Evolutionary conservation across 768 basidiomycete genomes (phyloP).

Genomic region (Amanita brunnescens): DNA sequence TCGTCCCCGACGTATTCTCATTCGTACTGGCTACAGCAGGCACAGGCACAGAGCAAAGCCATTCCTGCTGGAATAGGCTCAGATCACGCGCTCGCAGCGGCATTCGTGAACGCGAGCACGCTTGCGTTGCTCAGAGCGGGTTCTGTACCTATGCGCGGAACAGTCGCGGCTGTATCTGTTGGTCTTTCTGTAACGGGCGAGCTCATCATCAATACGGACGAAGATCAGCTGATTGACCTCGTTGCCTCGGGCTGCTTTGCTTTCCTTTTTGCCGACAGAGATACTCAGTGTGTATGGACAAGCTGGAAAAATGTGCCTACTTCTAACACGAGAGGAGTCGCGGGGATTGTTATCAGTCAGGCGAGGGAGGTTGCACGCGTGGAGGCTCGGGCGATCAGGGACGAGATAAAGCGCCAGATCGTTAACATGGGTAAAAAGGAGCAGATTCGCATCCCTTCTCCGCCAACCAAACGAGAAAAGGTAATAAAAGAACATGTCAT

Average conservation of each 20-base stretch:
- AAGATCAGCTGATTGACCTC: constrained; percentile 28
- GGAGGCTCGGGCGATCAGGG: constrained; percentile 41
- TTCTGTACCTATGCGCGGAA: constrained; percentile 66
- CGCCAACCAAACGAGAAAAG: background rate
- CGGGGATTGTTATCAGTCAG: constrained; percentile 30
- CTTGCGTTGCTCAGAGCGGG: constrained; percentile 62
- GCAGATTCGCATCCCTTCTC: constrained; percentile 7
- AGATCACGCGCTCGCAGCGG: constrained; percentile 34
- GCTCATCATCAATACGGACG: constrained; percentile 46
- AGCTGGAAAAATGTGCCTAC: constrained; percentile 29
- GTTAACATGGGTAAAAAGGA: constrained; percentile 15
- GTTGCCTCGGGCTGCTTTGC: constrained; percentile 58
- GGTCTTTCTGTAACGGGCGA: constrained; percentile 25
- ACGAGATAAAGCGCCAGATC: constrained; percentile 32
- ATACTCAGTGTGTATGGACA: constrained; percentile 44
- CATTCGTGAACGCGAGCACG: constrained; percentile 63
- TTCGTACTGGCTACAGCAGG: constrained; percentile 6
- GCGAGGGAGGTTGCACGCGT: constrained; percentile 41
- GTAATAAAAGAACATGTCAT: constrained; percentile 2
- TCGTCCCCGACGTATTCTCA: constrained; percentile 7
- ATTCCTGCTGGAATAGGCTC: constrained; percentile 20
- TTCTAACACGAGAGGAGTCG: constrained; percentile 20
- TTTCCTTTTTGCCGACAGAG: constrained; percentile 40
- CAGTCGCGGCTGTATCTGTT: constrained; percentile 61
- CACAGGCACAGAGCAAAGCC: constrained; percentile 4